Conservation (phyloP, 306 rosid genomes). For the Quercus gilva region DNA sequence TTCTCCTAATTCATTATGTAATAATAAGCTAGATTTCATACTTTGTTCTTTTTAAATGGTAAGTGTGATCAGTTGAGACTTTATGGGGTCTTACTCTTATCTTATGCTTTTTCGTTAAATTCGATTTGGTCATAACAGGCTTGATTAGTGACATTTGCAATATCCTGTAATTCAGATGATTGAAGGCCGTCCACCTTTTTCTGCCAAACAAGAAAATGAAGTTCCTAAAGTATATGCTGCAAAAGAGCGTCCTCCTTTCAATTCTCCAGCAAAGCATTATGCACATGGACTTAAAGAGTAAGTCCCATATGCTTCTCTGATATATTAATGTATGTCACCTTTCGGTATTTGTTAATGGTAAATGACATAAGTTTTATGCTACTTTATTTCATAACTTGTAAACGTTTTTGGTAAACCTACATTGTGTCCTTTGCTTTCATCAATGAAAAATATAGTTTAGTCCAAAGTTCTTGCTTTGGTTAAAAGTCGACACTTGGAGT, state of each 20-base stretch:
- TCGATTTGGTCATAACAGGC: conserved; percentile 11
- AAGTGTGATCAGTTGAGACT: neutral
- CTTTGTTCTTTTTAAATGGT: neutral
- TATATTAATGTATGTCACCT: neutral
- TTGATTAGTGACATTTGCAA: conserved; percentile 26
- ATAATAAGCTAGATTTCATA: neutral
- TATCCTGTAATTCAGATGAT: conserved; percentile 64
- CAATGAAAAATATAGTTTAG: neutral
- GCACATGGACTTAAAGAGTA: conserved; percentile 81
- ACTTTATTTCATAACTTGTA: neutral
- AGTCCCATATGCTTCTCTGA: conserved; percentile 27
- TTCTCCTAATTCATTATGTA: neutral
- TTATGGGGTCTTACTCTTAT: neutral
- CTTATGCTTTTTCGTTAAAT: conserved; percentile 2
- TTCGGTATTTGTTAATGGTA: neutral
- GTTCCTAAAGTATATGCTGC: conserved; percentile 64
- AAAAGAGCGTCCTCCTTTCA: conserved; percentile 78
- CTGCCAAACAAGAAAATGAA: conserved; percentile 56
- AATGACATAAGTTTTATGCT: neutral
- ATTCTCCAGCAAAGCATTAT: conserved; percentile 68
- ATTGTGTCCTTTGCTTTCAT: neutral
- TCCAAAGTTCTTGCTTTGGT: neutral
- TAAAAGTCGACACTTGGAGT: neutral
- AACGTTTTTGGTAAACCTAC: neutral
- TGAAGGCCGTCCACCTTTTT: conserved; percentile 82